Percentiles rank a stretch among this genome's conserved stretches.
These are phyloP conservation scores for Chalara sp. DNA, from an alignment of 2,329 filamentous ascomycete species.

Conservation along the genomic window DNA sequence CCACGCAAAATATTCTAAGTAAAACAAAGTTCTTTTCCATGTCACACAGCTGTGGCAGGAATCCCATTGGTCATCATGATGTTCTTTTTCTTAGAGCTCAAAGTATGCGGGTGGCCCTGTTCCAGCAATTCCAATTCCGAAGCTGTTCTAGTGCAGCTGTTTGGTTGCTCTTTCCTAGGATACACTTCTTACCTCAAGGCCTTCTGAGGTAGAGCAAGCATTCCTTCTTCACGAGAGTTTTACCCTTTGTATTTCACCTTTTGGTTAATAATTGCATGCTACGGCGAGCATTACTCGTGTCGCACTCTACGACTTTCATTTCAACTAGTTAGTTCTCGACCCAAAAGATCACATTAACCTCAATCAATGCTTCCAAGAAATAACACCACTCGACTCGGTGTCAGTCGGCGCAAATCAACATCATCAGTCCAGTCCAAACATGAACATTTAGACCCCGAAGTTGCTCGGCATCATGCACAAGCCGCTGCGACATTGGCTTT, in stretches of 20 bases:
- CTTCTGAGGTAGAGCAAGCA: too few relatives aligned
- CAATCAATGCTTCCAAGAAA: conserved; percentile 29
- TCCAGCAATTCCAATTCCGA: too few relatives aligned
- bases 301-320: conserved; percentile 23
- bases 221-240: not conserved
- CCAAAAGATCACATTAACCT: conserved; percentile 12
- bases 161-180: too few relatives aligned
- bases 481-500: conserved; percentile 57
- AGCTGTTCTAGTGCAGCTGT: too few relatives aligned
- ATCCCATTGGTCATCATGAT: too few relatives aligned
- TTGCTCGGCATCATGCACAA: conserved; percentile 52
- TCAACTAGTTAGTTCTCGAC: conserved; percentile 17
- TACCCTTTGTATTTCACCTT: conserved; percentile 18
- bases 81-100: too few relatives aligned
- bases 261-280: conserved; percentile 22
- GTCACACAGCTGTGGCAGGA: too few relatives aligned
- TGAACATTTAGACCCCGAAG: conserved; percentile 41
- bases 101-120: too few relatives aligned
- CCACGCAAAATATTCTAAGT: too few relatives aligned
- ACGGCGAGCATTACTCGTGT: conserved; percentile 13
- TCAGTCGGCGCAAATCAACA: conserved; percentile 45
- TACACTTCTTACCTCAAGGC: too few relatives aligned
- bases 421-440: conserved; percentile 40
- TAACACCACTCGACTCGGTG: conserved; percentile 35
- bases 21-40: too few relatives aligned